phyloP scores from a whole-genome alignment of 2,329 filamentous ascomycete species.

The Claviceps digitariae region DNA sequence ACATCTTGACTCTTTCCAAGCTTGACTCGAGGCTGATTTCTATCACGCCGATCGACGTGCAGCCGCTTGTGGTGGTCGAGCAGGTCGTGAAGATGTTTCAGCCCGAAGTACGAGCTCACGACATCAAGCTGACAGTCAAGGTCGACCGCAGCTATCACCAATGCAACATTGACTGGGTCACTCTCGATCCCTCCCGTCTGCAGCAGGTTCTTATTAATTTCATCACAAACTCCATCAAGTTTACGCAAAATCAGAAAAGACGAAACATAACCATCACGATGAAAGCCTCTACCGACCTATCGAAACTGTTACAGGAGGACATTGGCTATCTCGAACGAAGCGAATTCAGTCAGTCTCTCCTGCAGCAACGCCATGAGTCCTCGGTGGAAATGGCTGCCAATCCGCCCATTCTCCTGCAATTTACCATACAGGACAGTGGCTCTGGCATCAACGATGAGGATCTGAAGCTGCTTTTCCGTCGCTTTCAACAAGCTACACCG shows the following conservation, averaged over 20 bases:
- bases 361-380: background rate
- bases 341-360: conserved; percentile 10
- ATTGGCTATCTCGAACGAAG: conserved; percentile 34
- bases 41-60: conserved; percentile 55
- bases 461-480: conserved; percentile 50
- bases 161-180: conserved; percentile 56
- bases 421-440: conserved; percentile 59
- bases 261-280: conserved; percentile 49
- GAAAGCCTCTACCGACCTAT: conserved; percentile 43
- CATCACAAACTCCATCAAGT: conserved; percentile 53
- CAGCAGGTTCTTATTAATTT: conserved; percentile 65
- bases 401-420: conserved; percentile 32
- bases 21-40: conserved; percentile 56
- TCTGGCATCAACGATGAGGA: conserved; percentile 49
- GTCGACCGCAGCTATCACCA: conserved; percentile 54
- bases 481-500: conserved; percentile 54
- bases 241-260: conserved; percentile 45
- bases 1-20: conserved; percentile 55
- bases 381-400: conserved; percentile 27
- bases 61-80: conserved; percentile 50
- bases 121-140: conserved; percentile 55
- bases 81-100: conserved; percentile 67
- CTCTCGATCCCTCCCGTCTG: conserved; percentile 59
- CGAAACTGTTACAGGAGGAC: conserved; percentile 23
- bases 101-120: conserved; percentile 55